Percentiles rank a stretch among this genome's conserved stretches.
These are phyloP conservation scores for Citrus inodora DNA, from an alignment of 345 rosid genomes.

Conservation along the genomic window DNA sequence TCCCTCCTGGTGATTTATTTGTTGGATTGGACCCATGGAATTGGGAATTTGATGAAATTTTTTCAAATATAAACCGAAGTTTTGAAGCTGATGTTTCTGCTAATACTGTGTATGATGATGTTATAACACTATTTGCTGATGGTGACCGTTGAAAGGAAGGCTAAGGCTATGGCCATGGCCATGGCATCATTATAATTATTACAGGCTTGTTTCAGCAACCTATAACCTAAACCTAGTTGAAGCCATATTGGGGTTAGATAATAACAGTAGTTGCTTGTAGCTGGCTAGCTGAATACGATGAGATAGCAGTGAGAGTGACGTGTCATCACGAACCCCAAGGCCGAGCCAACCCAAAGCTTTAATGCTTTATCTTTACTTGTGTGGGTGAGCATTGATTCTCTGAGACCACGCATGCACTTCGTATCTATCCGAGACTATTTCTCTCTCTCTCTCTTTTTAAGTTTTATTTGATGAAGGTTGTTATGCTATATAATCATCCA, in stretches of 20 bases:
- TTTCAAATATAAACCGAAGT: not conserved
- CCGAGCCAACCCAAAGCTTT: not conserved
- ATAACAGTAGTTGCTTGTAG: not conserved
- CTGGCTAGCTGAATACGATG: not conserved
- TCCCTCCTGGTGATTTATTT: not conserved
- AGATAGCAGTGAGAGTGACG: not conserved
- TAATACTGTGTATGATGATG: not conserved
- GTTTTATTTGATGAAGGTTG: no score
- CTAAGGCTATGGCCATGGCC: no score
- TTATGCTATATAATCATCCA: no score
- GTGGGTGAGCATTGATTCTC: not conserved
- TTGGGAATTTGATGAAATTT: not conserved
- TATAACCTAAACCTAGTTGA: not conserved
- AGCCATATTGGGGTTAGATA: not conserved
- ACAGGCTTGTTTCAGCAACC: not conserved
- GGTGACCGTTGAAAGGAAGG: not conserved
- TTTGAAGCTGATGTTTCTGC: not conserved
- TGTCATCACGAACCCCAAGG: not conserved
- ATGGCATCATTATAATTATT: not conserved
- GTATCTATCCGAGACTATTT: no score
- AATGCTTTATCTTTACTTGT: not conserved
- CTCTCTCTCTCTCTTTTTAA: no score
- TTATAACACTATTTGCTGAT: not conserved
- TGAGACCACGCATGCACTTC: not conserved
- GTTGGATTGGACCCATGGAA: not conserved